phyloP scores from a whole-genome alignment of 169 alveolate genomes.

The Cryptosporidium felis region DNA sequence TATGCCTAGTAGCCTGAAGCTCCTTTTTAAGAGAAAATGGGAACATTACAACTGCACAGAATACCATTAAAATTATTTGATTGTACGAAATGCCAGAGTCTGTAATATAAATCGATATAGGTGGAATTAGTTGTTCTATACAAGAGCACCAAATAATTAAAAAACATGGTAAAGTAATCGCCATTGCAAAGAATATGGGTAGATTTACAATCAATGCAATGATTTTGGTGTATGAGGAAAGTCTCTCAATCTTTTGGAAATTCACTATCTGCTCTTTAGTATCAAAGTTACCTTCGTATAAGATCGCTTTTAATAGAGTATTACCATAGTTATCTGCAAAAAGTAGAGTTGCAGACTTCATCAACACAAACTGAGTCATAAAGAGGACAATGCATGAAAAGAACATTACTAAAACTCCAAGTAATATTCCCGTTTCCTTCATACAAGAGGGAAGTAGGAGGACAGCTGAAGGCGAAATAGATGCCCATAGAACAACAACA shows the following conservation, averaged over 20 bases:
- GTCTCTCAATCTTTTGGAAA: background rate
- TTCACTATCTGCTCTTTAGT: background rate
- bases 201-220: constrained; percentile 53
- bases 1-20: constrained; percentile 50
- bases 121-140: constrained; percentile 56
- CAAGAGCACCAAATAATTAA: constrained; percentile 68
- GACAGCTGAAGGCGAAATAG: constrained; percentile 70
- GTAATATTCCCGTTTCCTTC: constrained; percentile 60
- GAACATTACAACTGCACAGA: constrained; percentile 52
- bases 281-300: background rate
- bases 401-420: constrained; percentile 41
- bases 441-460: constrained; percentile 63
- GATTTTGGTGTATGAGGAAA: background rate
- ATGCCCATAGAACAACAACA: constrained; percentile 69
- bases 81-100: constrained; percentile 21
- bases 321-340: constrained; percentile 63
- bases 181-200: constrained; percentile 65
- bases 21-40: constrained; percentile 61
- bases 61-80: constrained; percentile 6
- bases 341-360: constrained; percentile 20
- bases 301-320: constrained; percentile 24
- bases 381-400: constrained; percentile 40
- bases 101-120: constrained; percentile 19
- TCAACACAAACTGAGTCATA: constrained; percentile 58
- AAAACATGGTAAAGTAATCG: constrained; percentile 51